Evolutionary conservation across 495 filamentous ascomycete species (phyloP), one percentile per base, ranked within the genome.

Genomic region (Penicillium robsamsonii): DNA sequence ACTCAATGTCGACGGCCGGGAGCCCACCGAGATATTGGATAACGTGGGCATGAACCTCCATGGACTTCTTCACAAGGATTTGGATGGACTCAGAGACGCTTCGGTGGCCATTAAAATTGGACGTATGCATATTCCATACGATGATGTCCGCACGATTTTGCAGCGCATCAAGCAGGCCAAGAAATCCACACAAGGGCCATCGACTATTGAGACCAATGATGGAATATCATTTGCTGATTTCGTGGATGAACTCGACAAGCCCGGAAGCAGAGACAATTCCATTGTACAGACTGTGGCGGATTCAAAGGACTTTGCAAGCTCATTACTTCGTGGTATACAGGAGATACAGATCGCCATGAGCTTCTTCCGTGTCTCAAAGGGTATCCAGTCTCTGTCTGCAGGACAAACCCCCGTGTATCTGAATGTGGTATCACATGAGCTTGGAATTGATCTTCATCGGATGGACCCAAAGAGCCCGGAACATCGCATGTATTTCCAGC

Each of bases 401-500:
- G 76, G 80, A n/a, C 87, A 84, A 17, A 74, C 78, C 20, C 85
- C 90, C 3, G 72, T 96, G 2, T 87, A 87, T 47, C 72, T 97
- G 53, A 96, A 93, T 59, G 81, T 92, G 13, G 89, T 93, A 1
- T 96, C 96, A 79, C 96, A 97, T 66, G 94, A 99, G 70, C 81
- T 99, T 30, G 92, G 92, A 50, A 82, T 97, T 62, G 94, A 99
- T 63, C 75, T 97, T 31, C 88, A 97, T 68, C 85, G 94, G 15
- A 84, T 99, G 55, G 95, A 99, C 67, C 89, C 89, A 27, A 93
- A 89, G 62, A 96, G 90, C 37, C 92, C 94, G 0, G 93, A 92
- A 3, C 94, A 99, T 81, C 87, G 92, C 50, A 99, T 99, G 94
- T 99, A 99, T 74, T 99, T 99, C 70, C 91, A 92, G 13, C 85